Evolutionary conservation across 345 rosid genomes (phyloP).

Genomic region (Eucalyptus virginea): DNA sequence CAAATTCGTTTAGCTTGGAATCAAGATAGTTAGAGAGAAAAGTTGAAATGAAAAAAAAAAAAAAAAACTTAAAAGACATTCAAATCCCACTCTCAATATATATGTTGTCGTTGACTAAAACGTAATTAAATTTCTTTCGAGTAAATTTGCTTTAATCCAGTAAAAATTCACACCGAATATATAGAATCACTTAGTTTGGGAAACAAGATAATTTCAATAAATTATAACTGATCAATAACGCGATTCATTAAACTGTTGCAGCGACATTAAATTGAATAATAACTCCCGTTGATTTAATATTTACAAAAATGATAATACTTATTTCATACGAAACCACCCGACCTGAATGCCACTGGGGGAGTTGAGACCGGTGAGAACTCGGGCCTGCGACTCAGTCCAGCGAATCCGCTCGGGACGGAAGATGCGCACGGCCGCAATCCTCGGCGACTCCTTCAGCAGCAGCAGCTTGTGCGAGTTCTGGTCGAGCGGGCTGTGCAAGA

Average conservation of each 20-base stretch:
- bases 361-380: slow-evolving; percentile 65
- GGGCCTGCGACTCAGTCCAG: slow-evolving; percentile 38
- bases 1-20: background rate
- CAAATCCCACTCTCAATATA: background rate
- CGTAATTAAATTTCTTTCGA: background rate
- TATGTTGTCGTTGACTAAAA: background rate
- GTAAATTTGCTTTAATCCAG: background rate
- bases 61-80: background rate
- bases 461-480: slow-evolving; percentile 54
- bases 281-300: background rate
- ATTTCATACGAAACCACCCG: background rate
- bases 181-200: background rate
- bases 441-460: slow-evolving; percentile 47
- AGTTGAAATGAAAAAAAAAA: background rate
- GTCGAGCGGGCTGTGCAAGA: slow-evolving; percentile 69
- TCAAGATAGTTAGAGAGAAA: background rate
- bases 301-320: background rate
- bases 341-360: slow-evolving; percentile 98
- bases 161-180: background rate
- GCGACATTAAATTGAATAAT: background rate
- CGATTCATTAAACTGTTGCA: background rate
- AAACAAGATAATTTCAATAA: background rate
- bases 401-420: slow-evolving; percentile 35
- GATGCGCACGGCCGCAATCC: slow-evolving; percentile 62
- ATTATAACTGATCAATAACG: background rate